Conservation (phyloP, 352 stramenopile genomes). For the Globisporangium carolinianum region DNA sequence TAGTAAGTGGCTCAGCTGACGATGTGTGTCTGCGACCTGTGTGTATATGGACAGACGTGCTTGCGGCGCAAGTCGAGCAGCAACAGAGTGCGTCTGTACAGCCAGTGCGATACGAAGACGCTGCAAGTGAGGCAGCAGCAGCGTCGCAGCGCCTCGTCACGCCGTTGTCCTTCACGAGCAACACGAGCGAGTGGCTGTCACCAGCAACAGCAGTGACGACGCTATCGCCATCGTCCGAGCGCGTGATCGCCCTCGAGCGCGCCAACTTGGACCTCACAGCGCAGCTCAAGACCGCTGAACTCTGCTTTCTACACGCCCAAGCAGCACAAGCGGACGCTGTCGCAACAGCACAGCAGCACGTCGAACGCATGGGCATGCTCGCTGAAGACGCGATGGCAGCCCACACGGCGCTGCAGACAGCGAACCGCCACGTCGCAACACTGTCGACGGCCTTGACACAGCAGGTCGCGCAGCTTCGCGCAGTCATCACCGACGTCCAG, state of each 20-base stretch:
- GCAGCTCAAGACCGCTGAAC: conserved; percentile 31
- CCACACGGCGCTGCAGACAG: conserved; percentile 1
- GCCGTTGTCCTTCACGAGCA: too few relatives aligned
- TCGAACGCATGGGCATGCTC: conserved; percentile 34
- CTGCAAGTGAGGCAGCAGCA: not conserved
- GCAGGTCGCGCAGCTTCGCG: conserved; percentile 40
- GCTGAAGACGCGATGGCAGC: conserved; percentile 24
- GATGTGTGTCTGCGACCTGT: not conserved
- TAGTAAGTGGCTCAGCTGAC: not conserved
- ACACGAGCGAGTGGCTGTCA: too few relatives aligned
- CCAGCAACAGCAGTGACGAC: too few relatives aligned
- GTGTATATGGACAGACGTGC: not conserved
- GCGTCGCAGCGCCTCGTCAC: too few relatives aligned
- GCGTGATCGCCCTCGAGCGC: conserved; percentile 2
- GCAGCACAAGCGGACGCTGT: conserved; percentile 25
- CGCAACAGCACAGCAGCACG: conserved; percentile 13
- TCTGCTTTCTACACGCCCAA: conserved; percentile 32
- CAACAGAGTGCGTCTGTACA: not conserved
- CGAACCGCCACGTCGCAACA: not conserved
- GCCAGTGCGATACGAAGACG: not conserved
- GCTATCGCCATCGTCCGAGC: too few relatives aligned
- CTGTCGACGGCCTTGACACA: conserved; percentile 27
- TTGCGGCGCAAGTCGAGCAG: not conserved
- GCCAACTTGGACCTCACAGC: conserved; percentile 24
- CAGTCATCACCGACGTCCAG: conserved; percentile 37